Base-by-base conservation (phyloP, 768 basidiomycete species). In the Botryobasidium botryosum region DNA sequence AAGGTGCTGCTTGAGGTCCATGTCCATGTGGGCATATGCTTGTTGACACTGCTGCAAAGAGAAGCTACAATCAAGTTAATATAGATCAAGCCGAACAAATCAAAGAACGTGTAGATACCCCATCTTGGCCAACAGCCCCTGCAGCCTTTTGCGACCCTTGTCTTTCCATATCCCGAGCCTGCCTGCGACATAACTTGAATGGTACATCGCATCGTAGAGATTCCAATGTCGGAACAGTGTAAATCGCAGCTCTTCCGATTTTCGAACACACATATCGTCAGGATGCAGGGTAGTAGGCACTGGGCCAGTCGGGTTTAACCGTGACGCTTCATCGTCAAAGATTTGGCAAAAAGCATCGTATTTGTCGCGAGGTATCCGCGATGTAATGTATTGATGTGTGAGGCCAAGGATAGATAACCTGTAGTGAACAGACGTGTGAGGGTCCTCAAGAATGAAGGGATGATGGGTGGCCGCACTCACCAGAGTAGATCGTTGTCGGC, bases 141-240 rank as follows among this genome's bases (percentile, higher is more conserved):
- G 85, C 45, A 99, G 63, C 51, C 77, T 72, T 59, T 88, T 91
- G 49, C 83, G 70, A 18, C 94, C 94, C 44, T 77, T 72, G 59
- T 97, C 92, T 56, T 83, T 88, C 94, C 94, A 97, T 45, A 92
- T 85, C 3, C 88, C 90, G 48, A 99, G 70, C 60, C 87, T 88
- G 41, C 84, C 80, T 5, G 90, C 91, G 15, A 99, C 80, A 55
- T 97, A 99, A 46, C 83, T 84, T 3, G 90, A 94, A 60, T 99
- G 92, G 55, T 79, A 79, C 94, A 99, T 97, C 8, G 91, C 78
- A 56, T 99, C 94, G 57, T 96, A 97, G 37, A 99, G 63, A 25
- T 82, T 96, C 94, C 94, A 99, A 63, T 97, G 94, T 46, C 92
- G 72, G 58, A 91, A 90, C 44, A 96, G 70, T 63, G 79, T 90